These are phyloP conservation scores for Lathyrus aphaca DNA, from an alignment of 306 rosid genomes.

Conservation along the genomic window DNA sequence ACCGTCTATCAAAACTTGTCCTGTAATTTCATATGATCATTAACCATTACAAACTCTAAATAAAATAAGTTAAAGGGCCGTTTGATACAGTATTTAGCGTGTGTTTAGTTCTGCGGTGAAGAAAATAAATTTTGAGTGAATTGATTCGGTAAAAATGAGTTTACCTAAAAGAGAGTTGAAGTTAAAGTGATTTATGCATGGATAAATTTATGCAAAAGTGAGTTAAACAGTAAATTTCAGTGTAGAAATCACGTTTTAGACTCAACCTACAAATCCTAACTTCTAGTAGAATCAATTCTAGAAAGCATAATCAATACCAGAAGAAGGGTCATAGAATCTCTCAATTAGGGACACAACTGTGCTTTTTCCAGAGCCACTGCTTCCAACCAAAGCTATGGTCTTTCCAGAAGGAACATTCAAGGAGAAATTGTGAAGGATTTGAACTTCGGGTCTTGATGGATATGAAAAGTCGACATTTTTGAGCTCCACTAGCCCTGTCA, in stretches of 20 bases:
- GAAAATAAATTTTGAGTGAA: too few relatives aligned
- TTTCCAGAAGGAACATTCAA: conserved; percentile 90
- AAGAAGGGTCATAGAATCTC: conserved; percentile 89
- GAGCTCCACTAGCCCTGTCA: conserved; percentile 83
- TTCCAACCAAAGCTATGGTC: conserved; percentile 95
- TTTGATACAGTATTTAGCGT: too few relatives aligned
- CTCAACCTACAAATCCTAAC: too few relatives aligned
- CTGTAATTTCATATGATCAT: conserved; percentile 43
- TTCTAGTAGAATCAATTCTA: background rate
- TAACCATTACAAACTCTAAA: background rate
- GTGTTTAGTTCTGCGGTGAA: too few relatives aligned
- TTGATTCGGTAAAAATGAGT: too few relatives aligned
- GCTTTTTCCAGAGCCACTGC: conserved; percentile 99
- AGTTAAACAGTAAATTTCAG: too few relatives aligned
- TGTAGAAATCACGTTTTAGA: too few relatives aligned
- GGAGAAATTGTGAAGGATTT: conserved; percentile 68
- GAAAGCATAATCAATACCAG: conserved; percentile 50
- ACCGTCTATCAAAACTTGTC: conserved; percentile 89
- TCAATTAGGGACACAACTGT: conserved; percentile 95
- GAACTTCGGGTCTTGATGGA: conserved; percentile 90
- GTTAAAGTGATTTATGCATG: too few relatives aligned
- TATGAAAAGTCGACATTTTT: conserved; percentile 82
- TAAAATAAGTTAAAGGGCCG: background rate
- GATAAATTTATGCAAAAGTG: too few relatives aligned
- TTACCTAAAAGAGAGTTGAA: too few relatives aligned